phyloP scores from a whole-genome alignment of 768 basidiomycete species.

The Lepiota brunneoincarnata region DNA sequence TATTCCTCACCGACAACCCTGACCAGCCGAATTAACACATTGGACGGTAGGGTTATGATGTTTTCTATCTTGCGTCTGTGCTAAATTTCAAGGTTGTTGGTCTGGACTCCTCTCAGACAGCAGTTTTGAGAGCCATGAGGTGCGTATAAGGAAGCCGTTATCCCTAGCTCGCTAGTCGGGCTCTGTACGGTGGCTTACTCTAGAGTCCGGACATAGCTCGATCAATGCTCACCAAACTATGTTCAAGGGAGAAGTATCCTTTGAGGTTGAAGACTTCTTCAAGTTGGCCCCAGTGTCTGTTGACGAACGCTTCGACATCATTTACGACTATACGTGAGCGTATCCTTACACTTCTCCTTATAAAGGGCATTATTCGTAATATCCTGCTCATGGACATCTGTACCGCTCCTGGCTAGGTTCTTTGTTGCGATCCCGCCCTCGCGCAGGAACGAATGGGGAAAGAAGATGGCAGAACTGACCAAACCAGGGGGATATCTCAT shows the following conservation, averaged over 20 bases:
- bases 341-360: background rate
- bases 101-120: slow-evolving; percentile 56
- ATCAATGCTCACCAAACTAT: background rate
- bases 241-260: slow-evolving; percentile 28
- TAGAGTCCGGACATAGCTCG: slow-evolving; percentile 11
- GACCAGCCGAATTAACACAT: background rate
- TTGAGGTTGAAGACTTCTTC: slow-evolving; percentile 56
- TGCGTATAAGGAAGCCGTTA: no score
- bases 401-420: slow-evolving; percentile 41
- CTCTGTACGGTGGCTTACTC: no score
- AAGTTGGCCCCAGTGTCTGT: slow-evolving; percentile 29
- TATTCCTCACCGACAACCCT: background rate
- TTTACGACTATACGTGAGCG: slow-evolving; percentile 65
- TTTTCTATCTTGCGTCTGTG: slow-evolving; percentile 46
- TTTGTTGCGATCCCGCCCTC: slow-evolving; percentile 69
- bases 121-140: slow-evolving; percentile 45
- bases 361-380: background rate
- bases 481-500: slow-evolving; percentile 65
- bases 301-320: slow-evolving; percentile 45
- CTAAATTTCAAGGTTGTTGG: slow-evolving; percentile 49
- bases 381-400: no score
- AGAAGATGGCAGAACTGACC: slow-evolving; percentile 50
- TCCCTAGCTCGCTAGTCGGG: no score
- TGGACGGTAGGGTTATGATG: slow-evolving; percentile 54
- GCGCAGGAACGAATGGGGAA: slow-evolving; percentile 53